Evolutionary conservation across 192 early-diverging fungal genomes (phyloP).

Genomic region (Jimgerdemannia lactiflua): DNA sequence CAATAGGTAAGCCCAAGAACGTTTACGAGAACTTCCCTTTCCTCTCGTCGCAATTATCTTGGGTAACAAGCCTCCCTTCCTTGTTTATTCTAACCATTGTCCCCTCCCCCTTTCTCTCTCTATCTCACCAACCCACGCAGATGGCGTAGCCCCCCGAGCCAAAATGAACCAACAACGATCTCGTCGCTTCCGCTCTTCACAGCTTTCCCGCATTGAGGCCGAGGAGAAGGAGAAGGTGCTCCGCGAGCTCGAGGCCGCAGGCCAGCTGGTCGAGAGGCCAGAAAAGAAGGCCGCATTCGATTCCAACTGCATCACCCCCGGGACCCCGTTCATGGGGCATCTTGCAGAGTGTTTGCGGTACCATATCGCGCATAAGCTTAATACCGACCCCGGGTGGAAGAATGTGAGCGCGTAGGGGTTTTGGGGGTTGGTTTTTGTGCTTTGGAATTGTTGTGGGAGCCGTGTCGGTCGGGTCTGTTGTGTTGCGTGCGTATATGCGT

Average conservation of each 20-base stretch:
- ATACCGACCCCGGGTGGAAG: conserved; percentile 85
- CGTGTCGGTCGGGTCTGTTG: neutral
- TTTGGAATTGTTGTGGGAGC: neutral
- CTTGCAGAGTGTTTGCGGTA: conserved; percentile 86
- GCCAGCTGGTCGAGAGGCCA: conserved; percentile 44
- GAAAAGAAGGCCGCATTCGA: conserved; percentile 74
- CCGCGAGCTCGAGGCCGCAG: conserved; percentile 39
- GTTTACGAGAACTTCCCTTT: no score
- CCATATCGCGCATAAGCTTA: conserved; percentile 83
- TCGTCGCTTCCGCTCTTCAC: conserved; percentile 93
- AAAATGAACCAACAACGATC: conserved; percentile 99
- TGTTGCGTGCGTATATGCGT: no score
- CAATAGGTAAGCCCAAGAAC: conserved; percentile 67
- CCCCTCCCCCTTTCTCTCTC: neutral
- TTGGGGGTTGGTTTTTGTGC: no score
- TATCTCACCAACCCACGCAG: no score
- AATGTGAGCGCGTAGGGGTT: conserved; percentile 49
- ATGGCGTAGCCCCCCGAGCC: conserved; percentile 98
- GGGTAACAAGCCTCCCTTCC: neutral
- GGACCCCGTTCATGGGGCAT: conserved; percentile 94
- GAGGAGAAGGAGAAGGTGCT: conserved; percentile 61
- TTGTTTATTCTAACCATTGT: no score
- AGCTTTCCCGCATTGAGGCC: conserved; percentile 34
- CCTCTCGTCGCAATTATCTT: conserved; percentile 3
- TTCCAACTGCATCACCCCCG: conserved; percentile 98